Evolutionary conservation across 305 asterid species (phyloP).

Genomic region (Fraxinus sp.): DNA sequence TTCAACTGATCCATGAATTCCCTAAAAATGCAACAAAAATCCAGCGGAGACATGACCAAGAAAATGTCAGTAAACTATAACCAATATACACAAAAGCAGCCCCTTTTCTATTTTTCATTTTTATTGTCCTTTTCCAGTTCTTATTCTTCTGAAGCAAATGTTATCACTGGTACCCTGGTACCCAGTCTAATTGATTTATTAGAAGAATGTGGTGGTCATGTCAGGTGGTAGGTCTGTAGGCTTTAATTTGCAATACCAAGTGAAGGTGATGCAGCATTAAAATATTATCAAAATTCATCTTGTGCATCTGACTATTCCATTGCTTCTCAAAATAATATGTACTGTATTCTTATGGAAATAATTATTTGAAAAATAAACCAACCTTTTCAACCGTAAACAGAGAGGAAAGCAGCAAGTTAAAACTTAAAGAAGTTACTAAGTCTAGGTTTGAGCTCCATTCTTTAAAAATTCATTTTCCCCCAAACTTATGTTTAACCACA

Average conservation of each 20-base stretch:
- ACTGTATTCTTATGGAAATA: neutral
- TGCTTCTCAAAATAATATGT: slow-evolving; percentile 5
- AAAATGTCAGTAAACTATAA: neutral
- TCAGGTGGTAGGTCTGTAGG: neutral
- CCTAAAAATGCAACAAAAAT: neutral
- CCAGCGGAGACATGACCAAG: neutral
- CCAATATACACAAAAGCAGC: neutral
- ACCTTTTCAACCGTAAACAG: neutral
- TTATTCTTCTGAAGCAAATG: neutral
- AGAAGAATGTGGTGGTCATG: neutral
- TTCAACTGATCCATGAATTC: neutral
- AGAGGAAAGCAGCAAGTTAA: neutral
- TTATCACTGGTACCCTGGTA: neutral
- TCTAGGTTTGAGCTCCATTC: too few species aligned
- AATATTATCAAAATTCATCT: neutral
- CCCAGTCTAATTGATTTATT: neutral
- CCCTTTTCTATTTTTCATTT: neutral
- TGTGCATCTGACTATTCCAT: neutral
- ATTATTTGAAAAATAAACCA: neutral
- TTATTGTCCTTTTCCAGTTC: neutral
- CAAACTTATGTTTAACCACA: too few species aligned
- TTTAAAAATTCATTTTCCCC: too few species aligned
- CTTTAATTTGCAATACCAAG: neutral
- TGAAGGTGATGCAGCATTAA: neutral
- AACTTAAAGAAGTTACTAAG: too few species aligned